Base-by-base conservation (phyloP, 768 basidiomycete genomes). In the Trametes cinnabarina region DNA sequence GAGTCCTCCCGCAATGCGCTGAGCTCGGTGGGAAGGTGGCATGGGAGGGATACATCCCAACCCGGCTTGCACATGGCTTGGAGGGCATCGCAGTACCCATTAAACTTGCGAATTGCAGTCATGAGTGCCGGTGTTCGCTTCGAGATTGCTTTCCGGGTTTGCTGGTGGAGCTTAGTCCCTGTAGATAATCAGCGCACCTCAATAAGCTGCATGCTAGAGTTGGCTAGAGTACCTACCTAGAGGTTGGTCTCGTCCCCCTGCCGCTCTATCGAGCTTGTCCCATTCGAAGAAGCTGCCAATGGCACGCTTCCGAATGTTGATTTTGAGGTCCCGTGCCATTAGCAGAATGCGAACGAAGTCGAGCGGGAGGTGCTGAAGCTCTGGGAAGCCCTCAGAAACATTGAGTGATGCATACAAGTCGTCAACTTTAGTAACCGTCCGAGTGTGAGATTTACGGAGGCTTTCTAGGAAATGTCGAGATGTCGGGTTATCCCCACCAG, bases 311-410 rank as follows among this genome's bases (percentile, higher is more conserved):
- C 70, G 57, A 5, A 77, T 73, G 50, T 72, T 75, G 20, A 75
- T 73, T 55, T 78, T 79, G 25, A 76, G 64, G 57, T 77, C 74
- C 0, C 68, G 64, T 3, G 70, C 72, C 53, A 75, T 63, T 1
- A 78, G 51, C 0, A 79, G 69, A 0, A 61, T 67, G 2, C 57
- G 57, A 2, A 75, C 65, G 53, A 74, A 74, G 4, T 71, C 64
- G 3, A 70, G 44, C 14, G 67, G 57, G 7, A 74, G 37, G 4
- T 64, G 64, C n/a, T 61, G 25, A 3, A 78, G 71, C 22, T 72
- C 73, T 0, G 74, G 76, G 35, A 72, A 74, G 8, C 30, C 22
- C 3, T 70, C 60, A 2, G 65, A 65, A 8, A 77, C 54, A 42
- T 78, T 75, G 19, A 78, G 62, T 0, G 73, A 71, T 0, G 65